A percentile compares a stretch with the other conserved stretches of the same genome.
These are phyloP conservation scores for Lanmaoa pseudosensibilis DNA, from an alignment of 768 basidiomycete genomes.

Conservation along the genomic window DNA sequence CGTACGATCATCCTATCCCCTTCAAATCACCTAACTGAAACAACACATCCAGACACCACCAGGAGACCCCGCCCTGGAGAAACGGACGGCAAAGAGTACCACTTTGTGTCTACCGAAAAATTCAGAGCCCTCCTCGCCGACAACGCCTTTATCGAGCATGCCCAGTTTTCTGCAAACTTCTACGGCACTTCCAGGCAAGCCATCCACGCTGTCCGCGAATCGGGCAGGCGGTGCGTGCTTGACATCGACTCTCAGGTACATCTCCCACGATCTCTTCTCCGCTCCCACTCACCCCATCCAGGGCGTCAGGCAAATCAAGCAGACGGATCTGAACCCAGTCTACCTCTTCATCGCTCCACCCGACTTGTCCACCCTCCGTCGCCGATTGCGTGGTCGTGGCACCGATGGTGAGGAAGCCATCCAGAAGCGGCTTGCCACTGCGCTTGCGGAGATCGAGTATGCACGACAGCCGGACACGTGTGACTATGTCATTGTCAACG, in stretches of 20 bases:
- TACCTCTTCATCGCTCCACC: constrained; percentile 94
- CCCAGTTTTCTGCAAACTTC: constrained; percentile 88
- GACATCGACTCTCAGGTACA: constrained; percentile 91
- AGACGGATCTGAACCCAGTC: constrained; percentile 76
- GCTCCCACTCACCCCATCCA: constrained; percentile 30
- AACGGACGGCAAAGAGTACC: constrained; percentile 77
- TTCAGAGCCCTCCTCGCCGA: constrained; percentile 71
- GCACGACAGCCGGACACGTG: constrained; percentile 74
- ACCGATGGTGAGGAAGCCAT: constrained; percentile 79
- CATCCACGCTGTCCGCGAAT: constrained; percentile 62
- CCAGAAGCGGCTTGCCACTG: constrained; percentile 72
- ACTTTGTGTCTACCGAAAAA: constrained; percentile 71
- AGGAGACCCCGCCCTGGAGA: constrained; percentile 82
- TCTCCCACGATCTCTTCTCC: background rate
- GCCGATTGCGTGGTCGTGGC: constrained; percentile 74
- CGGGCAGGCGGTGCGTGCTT: constrained; percentile 82
- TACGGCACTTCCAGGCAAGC: constrained; percentile 91
- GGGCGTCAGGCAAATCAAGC: constrained; percentile 92
- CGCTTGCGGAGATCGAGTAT: constrained; percentile 78
- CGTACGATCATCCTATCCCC: constrained; percentile 48
- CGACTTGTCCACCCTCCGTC: constrained; percentile 63
- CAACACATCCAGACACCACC: constrained; percentile 71
- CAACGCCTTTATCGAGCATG: constrained; percentile 89
- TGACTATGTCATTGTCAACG: constrained; percentile 88
- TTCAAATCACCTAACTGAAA: background rate